Conservation (phyloP, 176 grass and related monocot genomes). For the Oryza coarctata region DNA sequence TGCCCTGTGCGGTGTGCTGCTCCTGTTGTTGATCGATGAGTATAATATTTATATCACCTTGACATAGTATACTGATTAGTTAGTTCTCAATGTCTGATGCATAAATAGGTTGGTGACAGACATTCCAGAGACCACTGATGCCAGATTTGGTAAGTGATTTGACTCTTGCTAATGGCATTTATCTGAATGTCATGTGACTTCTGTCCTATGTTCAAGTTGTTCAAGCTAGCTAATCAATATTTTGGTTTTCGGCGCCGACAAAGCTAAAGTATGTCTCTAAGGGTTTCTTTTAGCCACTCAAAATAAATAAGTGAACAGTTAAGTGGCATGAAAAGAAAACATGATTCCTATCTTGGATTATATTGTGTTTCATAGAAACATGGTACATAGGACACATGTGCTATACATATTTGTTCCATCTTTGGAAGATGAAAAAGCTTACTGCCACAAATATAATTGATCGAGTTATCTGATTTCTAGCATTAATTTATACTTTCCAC, state of each 20-base stretch:
- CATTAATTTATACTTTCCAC: neutral
- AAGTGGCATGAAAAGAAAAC: neutral
- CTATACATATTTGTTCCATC: neutral
- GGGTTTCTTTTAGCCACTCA: neutral
- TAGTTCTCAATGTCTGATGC: constrained; percentile 18
- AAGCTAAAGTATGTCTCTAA: neutral
- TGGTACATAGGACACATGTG: neutral
- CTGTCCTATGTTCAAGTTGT: neutral
- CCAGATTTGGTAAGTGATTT: constrained; percentile 76
- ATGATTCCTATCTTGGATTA: neutral
- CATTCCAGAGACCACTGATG: constrained; percentile 86
- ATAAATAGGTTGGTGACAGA: constrained; percentile 93
- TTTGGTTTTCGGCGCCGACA: constrained; percentile 6
- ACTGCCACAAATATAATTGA: neutral
- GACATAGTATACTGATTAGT: constrained; percentile 36
- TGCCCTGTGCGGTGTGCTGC: neutral
- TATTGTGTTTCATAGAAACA: neutral
- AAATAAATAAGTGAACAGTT: neutral
- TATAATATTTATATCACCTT: constrained; percentile 25
- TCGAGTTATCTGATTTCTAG: neutral
- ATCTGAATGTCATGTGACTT: neutral
- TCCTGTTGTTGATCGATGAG: constrained; percentile 26
- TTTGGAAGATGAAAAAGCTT: neutral
- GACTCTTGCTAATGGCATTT: neutral
- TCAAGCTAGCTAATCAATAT: neutral